These are phyloP conservation scores for Aegle marmelos DNA, from an alignment of 345 rosid genomes.

Conservation along the genomic window DNA sequence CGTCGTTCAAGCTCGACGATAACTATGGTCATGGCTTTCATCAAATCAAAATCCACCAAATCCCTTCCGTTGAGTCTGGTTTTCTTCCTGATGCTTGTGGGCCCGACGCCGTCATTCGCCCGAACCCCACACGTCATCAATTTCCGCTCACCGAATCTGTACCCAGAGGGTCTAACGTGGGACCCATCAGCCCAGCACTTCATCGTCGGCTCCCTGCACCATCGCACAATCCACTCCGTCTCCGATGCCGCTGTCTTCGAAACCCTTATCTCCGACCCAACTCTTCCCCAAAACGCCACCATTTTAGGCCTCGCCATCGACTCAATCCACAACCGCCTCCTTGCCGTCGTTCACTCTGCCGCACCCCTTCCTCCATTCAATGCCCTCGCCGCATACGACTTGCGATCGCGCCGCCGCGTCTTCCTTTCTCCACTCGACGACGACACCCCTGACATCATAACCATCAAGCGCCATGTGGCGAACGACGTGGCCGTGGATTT, in stretches of 20 bases:
- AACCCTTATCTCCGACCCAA: conserved; percentile 49
- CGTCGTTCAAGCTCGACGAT: not conserved
- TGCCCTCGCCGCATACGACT: conserved; percentile 90
- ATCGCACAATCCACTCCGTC: conserved; percentile 59
- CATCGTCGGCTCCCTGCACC: conserved; percentile 66
- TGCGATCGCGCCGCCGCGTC: conserved; percentile 40
- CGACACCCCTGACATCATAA: conserved; percentile 19
- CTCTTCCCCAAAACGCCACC: conserved; percentile 60
- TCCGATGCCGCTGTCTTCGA: conserved; percentile 79
- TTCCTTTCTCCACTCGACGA: conserved; percentile 29
- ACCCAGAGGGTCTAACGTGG: conserved; percentile 73
- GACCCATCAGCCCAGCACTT: conserved; percentile 74
- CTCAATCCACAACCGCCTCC: conserved; percentile 50
- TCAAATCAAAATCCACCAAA: conserved; percentile 13
- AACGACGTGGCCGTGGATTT: conserved; percentile 75
- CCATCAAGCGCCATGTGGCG: conserved; percentile 31
- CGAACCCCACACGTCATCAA: conserved; percentile 47
- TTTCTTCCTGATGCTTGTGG: conserved; percentile 8
- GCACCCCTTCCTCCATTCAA: conserved; percentile 65
- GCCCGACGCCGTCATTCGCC: conserved; percentile 26
- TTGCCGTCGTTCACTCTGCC: conserved; percentile 46
- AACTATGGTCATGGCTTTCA: conserved; percentile 17
- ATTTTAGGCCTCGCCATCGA: conserved; percentile 64
- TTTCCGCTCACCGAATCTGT: conserved; percentile 66
- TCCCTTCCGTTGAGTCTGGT: conserved; percentile 1